Base-by-base conservation (phyloP, 2,329 filamentous ascomycete genomes). In the Colletotrichum tamarilloi region DNA sequence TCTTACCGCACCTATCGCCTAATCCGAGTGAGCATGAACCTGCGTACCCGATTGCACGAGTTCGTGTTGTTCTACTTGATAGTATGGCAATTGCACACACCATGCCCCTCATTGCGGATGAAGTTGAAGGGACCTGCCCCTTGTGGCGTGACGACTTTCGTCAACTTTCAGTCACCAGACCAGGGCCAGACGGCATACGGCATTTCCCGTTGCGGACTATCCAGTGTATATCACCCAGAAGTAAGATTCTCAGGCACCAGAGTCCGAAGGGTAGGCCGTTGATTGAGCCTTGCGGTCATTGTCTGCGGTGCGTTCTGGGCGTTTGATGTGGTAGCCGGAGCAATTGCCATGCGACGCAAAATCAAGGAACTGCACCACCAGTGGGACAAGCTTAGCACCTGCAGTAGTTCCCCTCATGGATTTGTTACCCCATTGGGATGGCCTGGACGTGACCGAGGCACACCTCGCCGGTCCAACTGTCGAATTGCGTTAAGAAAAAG, bases 311-410 rank as follows among this genome's bases (percentile, higher is more conserved):
- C 16, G 35, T 35, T 12, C 16, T 30, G 19, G 32, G 19, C 42
- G 42, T 49, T 49, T 58, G 38, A 58, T 28, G 69, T 69, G 69
- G 53, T 42, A 58, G 12, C 52, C 49, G 55, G 71, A 28, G 28
- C 56, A 56, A 58, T 58, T 38, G 67, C 56, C 67, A 73, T 73
- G 67, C 56, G 56, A 65, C 67, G 49, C 49, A 56, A 26, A 70
- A 70, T 60, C 60, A 70, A 65, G 70, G 70, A 64, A 73, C 42
- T 70, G 30, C 30, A 46, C 22, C 30, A 46, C 11, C 59, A 46
- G 30, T 32, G 42, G 65, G 30, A 28, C 46, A 22, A 22, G 24
- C 60, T 32, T 56, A 38, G 67, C 67, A 64, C 28, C 49, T 58
- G 52, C 59, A 69, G 38, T 26, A 52, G 30, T 22, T 22, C 26